Evolutionary conservation across 371 early-diverging fungal genomes (phyloP).

Genomic region (Circinella umbellata): DNA sequence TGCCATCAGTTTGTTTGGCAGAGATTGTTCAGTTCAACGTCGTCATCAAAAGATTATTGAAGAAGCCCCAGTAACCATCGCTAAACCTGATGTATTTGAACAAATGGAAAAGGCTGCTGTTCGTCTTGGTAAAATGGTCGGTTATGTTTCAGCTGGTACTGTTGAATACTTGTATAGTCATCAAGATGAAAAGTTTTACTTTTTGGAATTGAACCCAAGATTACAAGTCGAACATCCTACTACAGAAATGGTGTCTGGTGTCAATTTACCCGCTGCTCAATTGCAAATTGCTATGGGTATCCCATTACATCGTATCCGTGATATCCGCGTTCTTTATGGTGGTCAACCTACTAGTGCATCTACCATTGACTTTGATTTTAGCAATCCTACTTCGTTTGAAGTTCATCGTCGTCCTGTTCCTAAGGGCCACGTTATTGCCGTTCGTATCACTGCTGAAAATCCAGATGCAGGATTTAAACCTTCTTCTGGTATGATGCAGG

Average conservation of each 20-base stretch:
- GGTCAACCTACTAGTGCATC: conserved; percentile 79
- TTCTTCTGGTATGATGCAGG: conserved; percentile 92
- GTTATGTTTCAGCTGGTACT: conserved; percentile 97
- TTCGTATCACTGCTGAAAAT: conserved; percentile 99
- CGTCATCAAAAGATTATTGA: conserved; percentile 97
- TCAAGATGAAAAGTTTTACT: conserved; percentile 88
- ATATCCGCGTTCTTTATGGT: conserved; percentile 95
- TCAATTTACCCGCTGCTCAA: conserved; percentile 97
- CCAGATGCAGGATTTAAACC: conserved; percentile 99
- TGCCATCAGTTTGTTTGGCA: conserved; percentile 96
- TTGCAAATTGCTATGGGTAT: conserved; percentile 98
- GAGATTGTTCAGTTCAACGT: conserved; percentile 99
- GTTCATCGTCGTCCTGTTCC: conserved; percentile 92
- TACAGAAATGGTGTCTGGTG: conserved; percentile 98
- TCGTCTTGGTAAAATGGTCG: conserved; percentile 90
- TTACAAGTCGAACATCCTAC: conserved; percentile 99
- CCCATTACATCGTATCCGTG: conserved; percentile 91
- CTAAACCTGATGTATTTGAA: conserved; percentile 79
- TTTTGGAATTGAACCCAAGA: conserved; percentile 98
- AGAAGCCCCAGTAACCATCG: conserved; percentile 96
- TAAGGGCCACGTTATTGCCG: conserved; percentile 97
- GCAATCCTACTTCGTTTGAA: conserved; percentile 71
- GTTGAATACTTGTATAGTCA: conserved; percentile 97
- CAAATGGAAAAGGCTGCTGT: conserved; percentile 98
- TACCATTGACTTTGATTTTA: conserved; percentile 94